These are phyloP conservation scores for Trichaptum fuscoviolaceum DNA, from an alignment of 768 basidiomycete genomes.

Conservation along the genomic window DNA sequence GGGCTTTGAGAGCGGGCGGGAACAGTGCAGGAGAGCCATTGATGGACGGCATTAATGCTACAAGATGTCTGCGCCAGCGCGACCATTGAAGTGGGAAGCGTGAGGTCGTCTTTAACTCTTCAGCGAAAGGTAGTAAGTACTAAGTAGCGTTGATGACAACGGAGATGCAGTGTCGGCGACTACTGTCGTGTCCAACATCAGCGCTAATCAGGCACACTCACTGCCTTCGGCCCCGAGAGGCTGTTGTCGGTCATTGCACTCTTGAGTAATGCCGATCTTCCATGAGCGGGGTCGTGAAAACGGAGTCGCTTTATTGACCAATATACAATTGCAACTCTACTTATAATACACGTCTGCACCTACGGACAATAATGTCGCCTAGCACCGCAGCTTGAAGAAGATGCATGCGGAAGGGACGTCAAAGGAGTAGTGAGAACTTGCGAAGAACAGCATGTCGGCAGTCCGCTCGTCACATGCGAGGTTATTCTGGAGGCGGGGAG, in stretches of 20 bases:
- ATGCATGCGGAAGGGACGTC: too few species aligned
- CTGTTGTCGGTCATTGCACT: too few species aligned
- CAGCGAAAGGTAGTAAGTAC: not conserved
- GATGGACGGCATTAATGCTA: not conserved
- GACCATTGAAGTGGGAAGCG: not conserved
- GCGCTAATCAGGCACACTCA: not conserved
- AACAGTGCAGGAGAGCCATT: not conserved
- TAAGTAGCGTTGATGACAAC: not conserved
- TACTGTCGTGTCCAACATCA: not conserved
- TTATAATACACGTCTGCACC: too few species aligned
- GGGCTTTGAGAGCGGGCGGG: not conserved
- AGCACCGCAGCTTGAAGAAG: too few species aligned
- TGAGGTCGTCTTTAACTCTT: not conserved
- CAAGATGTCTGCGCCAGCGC: not conserved
- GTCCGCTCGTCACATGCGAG: not conserved
- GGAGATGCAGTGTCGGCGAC: not conserved
- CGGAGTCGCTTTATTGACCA: too few species aligned
- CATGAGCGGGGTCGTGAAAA: too few species aligned
- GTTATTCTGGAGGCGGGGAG: not conserved
- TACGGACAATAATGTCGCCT: too few species aligned
- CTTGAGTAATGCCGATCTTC: too few species aligned
- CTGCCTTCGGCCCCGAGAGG: not conserved
- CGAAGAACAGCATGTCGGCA: not conserved
- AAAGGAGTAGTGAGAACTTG: too few species aligned
- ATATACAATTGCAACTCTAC: too few species aligned